These are phyloP conservation scores for Solanum neorickii DNA, from an alignment of 257 asterid genomes.

Conservation along the genomic window DNA sequence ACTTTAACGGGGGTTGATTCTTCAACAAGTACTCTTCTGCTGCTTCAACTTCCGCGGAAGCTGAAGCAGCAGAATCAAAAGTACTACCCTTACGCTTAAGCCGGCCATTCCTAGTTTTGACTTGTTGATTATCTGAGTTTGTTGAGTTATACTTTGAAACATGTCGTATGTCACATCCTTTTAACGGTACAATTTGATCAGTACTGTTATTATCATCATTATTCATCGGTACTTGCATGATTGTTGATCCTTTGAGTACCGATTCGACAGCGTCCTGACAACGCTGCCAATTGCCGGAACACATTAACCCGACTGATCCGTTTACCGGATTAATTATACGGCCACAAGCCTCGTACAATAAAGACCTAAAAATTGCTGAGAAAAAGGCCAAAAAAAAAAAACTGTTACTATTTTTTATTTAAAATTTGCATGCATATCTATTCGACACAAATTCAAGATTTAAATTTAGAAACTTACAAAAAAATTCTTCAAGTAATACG, in stretches of 20 bases:
- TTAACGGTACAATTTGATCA: constrained; percentile 22
- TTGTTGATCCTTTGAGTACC: constrained; percentile 40
- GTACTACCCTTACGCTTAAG: constrained; percentile 28
- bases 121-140: neutral
- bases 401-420: too few species aligned
- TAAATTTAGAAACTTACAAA: too few species aligned
- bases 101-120: constrained; percentile 24
- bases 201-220: neutral
- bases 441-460: too few species aligned
- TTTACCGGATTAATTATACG: constrained; percentile 61
- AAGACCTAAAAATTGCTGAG: constrained; percentile 49
- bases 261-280: constrained; percentile 71
- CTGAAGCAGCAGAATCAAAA: neutral
- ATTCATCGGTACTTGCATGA: constrained; percentile 14
- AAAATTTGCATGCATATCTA: neutral
- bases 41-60: neutral
- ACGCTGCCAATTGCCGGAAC: constrained; percentile 55
- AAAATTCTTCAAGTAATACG: neutral
- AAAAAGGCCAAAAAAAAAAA: neutral
- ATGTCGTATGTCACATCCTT: constrained; percentile 65
- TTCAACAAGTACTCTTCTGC: neutral
- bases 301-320: constrained; percentile 63
- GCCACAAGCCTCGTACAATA: constrained; percentile 82
- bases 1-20: constrained; percentile 21
- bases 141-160: constrained; percentile 20